Evolutionary conservation across 2,329 filamentous ascomycete genomes (phyloP), one percentile per base, ranked within the genome.

Genomic region (Aspergillus awamori): DNA sequence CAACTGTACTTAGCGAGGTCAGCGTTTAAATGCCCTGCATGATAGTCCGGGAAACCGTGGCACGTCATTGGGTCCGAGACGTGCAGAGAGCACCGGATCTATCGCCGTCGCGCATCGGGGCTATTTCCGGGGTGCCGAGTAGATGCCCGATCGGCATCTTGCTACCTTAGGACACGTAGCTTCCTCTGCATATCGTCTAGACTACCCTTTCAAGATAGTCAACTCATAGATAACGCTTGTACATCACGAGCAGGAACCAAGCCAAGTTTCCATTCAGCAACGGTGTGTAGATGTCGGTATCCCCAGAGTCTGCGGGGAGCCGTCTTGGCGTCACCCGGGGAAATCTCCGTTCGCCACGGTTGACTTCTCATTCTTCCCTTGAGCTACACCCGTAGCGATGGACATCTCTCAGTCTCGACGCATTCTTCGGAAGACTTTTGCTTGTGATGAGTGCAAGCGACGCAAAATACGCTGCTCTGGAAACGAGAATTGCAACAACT

Each of bases 381-480:
- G 45, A 15, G 17, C 24, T 49, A 15, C 45, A n/a, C 20, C 45
- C 11, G 3, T 28, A 8, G 10, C 7, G 13, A 49, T 49, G 45
- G 45, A 49, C 7, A 10, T 45, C 15, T 24, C 51, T 57, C 62
- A 59, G 11, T 49, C 56, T 28, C 56, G 62, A 22, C 65, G 57
- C 20, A 59, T 67, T 5, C 55, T 67, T 13, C 65, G 65, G 48
- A 67, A 66, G 51, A 52, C 64, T 1, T 67, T 60, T 47, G 63
- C 65, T 11, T 67, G 65, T 41, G 65, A 67, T 57, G 62, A 66
- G 39, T 67, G 65, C 43, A 66, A 64, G 28, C 62, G 62, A 15
- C 62, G 65, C 33, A 67, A 67, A 38, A 63, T 67, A 33, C 62
- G 65, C 48, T 67, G 65, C 53, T 67, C 65, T 2, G 65, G 65